A percentile compares a stretch with the other conserved stretches of the same genome.
phyloP scores from a whole-genome alignment of 129 eudicot species.

The Dittrichia graveolens region DNA sequence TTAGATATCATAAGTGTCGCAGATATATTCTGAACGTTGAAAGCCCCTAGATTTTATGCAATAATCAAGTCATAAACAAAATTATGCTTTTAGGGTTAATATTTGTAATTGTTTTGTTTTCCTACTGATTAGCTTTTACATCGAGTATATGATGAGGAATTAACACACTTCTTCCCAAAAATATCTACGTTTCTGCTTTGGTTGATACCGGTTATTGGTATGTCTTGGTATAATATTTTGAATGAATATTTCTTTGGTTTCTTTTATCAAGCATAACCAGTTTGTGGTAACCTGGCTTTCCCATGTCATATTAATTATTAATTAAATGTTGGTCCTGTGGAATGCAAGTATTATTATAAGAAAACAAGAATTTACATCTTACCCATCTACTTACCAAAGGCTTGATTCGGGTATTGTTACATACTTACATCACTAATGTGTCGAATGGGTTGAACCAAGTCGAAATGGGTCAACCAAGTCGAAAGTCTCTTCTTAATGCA shows the following conservation, averaged over 20 bases:
- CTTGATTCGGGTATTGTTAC: background rate
- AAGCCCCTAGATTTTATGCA: background rate
- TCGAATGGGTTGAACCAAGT: background rate
- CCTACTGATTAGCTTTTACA: background rate
- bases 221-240: background rate
- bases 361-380: background rate
- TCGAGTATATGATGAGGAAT: background rate
- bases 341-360: background rate
- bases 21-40: background rate
- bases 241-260: slow-evolving; percentile 1
- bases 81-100: background rate
- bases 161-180: background rate
- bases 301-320: background rate
- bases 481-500: background rate
- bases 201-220: background rate
- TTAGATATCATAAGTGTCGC: background rate
- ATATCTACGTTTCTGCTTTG: slow-evolving; percentile 9
- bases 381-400: background rate
- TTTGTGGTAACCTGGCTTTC: slow-evolving; percentile 5
- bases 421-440: background rate
- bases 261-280: background rate
- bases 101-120: background rate
- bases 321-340: background rate
- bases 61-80: background rate
- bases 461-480: background rate